Evolutionary conservation across 129 eudicot species (phyloP).

Genomic region (Flaveria ramosissima): DNA sequence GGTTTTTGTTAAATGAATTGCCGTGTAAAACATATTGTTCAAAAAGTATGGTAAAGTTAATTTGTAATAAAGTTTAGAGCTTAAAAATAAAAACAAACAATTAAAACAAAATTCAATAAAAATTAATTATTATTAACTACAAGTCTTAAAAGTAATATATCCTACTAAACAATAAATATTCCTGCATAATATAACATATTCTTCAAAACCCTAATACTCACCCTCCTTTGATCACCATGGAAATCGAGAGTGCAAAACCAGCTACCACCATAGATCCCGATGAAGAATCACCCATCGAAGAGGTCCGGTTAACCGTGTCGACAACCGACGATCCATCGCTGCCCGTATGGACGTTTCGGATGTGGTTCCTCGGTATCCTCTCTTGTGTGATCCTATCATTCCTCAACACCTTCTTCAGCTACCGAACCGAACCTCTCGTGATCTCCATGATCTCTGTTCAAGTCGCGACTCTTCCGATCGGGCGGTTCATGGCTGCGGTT

Average conservation of each 20-base stretch:
- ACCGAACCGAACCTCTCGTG: slow-evolving; percentile 53
- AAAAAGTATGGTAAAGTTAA: too few relatives aligned
- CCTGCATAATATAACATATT: neutral
- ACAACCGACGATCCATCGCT: slow-evolving; percentile 38
- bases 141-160: too few relatives aligned
- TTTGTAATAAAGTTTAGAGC: too few relatives aligned
- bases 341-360: slow-evolving; percentile 72
- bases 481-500: slow-evolving; percentile 60
- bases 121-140: too few relatives aligned
- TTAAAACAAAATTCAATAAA: too few relatives aligned
- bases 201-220: slow-evolving; percentile 16
- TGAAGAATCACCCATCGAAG: slow-evolving; percentile 41
- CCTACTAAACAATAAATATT: neutral
- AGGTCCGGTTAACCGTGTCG: slow-evolving; percentile 45
- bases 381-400: slow-evolving; percentile 52
- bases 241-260: slow-evolving; percentile 22
- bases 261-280: neutral
- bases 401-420: slow-evolving; percentile 61
- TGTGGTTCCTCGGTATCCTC: slow-evolving; percentile 62
- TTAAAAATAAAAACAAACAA: too few relatives aligned
- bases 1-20: too few relatives aligned
- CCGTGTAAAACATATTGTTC: too few relatives aligned
- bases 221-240: neutral
- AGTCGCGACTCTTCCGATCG: slow-evolving; percentile 61
- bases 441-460: slow-evolving; percentile 54